Evolutionary conservation across 768 basidiomycete genomes (phyloP).

Genomic region (Leccinum rimulosum): DNA sequence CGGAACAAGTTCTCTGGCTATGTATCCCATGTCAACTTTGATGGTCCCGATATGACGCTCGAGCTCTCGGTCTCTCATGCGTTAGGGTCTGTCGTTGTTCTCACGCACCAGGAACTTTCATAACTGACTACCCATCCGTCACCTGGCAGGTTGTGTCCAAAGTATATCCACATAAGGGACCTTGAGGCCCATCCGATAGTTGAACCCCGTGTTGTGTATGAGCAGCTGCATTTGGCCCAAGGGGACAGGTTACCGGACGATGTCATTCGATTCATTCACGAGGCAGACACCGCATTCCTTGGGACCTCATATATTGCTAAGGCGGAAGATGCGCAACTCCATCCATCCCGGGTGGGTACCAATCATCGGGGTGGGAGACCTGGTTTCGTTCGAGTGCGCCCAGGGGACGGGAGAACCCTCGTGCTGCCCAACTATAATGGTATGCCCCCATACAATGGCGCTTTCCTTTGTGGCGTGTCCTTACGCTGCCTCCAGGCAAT

Average conservation of each 20-base stretch:
- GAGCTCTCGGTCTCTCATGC: slow-evolving; percentile 52
- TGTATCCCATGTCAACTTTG: slow-evolving; percentile 33
- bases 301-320: slow-evolving; percentile 49
- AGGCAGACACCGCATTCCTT: slow-evolving; percentile 53
- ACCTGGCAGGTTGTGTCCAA: slow-evolving; percentile 54
- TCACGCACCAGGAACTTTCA: background rate
- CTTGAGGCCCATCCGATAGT: slow-evolving; percentile 40
- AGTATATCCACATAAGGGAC: slow-evolving; percentile 57
- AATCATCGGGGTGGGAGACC: slow-evolving; percentile 65
- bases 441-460: background rate
- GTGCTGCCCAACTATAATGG: slow-evolving; percentile 63
- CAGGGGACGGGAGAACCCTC: slow-evolving; percentile 52
- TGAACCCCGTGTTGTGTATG: slow-evolving; percentile 36
- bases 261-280: slow-evolving; percentile 45
- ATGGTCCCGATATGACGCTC: slow-evolving; percentile 33
- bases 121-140: background rate
- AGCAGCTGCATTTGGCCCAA: slow-evolving; percentile 30
- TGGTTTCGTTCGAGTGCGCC: slow-evolving; percentile 59
- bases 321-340: slow-evolving; percentile 35
- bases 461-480: background rate
- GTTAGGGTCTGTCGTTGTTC: slow-evolving; percentile 43
- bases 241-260: slow-evolving; percentile 48
- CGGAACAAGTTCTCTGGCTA: slow-evolving; percentile 63
- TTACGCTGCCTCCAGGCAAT: slow-evolving; percentile 42
- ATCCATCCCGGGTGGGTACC: slow-evolving; percentile 59